Conservation (phyloP, 2,329 filamentous ascomycete genomes). For the Tolypocladium ovalisporum region DNA sequence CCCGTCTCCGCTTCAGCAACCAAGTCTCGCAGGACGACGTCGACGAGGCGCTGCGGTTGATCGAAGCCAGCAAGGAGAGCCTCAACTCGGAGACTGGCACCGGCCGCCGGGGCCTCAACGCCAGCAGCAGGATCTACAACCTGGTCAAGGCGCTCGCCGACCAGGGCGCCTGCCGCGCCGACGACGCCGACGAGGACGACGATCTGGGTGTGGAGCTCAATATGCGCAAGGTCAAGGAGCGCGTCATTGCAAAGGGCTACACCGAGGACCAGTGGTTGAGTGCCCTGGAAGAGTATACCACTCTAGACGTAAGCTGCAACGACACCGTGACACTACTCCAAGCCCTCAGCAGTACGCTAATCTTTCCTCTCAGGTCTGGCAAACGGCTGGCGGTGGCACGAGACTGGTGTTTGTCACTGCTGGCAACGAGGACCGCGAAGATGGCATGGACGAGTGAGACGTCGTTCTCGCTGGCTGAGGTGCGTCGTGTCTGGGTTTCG, state of each 20-base stretch:
- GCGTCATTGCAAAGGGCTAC: constrained; percentile 92
- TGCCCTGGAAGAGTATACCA: constrained; percentile 81
- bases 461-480: not conserved
- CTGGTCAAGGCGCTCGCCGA: constrained; percentile 83
- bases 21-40: constrained; percentile 85
- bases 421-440: constrained; percentile 35
- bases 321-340: not conserved
- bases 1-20: constrained; percentile 78
- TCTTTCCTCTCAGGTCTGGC: constrained; percentile 52
- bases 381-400: constrained; percentile 61
- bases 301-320: constrained; percentile 68
- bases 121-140: constrained; percentile 87
- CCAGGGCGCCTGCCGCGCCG: constrained; percentile 72
- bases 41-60: constrained; percentile 81
- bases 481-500: constrained; percentile 3
- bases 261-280: constrained; percentile 85
- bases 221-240: constrained; percentile 77
- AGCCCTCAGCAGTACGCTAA: constrained; percentile 22
- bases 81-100: constrained; percentile 60
- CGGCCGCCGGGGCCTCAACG: constrained; percentile 58
- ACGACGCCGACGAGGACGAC: constrained; percentile 46
- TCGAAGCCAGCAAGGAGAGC: constrained; percentile 89
- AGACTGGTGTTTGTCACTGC: constrained; percentile 61
- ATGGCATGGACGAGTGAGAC: constrained; percentile 33
- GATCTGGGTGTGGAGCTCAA: constrained; percentile 58